A percentile compares a stretch with the other conserved stretches of the same genome.
Evolutionary conservation across 768 basidiomycete genomes (phyloP).

Genomic region (Mycena capillaripes): DNA sequence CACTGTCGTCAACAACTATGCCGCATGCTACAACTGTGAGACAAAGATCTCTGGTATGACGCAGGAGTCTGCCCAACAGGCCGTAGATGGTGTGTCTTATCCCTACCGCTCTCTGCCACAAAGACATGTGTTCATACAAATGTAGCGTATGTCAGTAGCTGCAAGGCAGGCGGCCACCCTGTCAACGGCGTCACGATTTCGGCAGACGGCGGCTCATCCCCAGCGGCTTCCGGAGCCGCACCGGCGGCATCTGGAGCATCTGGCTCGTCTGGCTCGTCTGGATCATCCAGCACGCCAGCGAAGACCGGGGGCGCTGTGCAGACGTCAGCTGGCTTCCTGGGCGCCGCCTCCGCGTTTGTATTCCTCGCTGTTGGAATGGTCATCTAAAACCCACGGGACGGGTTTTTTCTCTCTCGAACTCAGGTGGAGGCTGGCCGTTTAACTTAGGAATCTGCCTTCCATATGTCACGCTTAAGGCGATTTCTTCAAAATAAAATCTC

Average conservation of each 20-base stretch:
- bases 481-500: no score
- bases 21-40: constrained; percentile 13
- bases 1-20: constrained; percentile 7
- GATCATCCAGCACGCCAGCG: background rate
- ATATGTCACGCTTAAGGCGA: no score
- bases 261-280: no score
- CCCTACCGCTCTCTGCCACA: background rate
- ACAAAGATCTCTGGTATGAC: background rate
- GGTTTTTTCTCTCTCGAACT: no score
- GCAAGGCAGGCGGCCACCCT: background rate
- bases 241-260: background rate
- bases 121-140: background rate
- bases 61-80: background rate
- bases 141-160: background rate
- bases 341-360: background rate
- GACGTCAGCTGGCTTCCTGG: background rate
- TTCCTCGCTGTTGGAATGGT: background rate
- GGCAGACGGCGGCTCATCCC: background rate
- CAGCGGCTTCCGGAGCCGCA: background rate
- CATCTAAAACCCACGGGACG: no score
- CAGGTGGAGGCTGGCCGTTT: background rate
- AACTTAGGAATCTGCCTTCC: no score
- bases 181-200: background rate
- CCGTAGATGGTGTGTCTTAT: constrained; percentile 1
- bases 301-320: background rate